Base-by-base conservation (phyloP, 805 yeast species). In the Saturnispora serradocipensis region DNA sequence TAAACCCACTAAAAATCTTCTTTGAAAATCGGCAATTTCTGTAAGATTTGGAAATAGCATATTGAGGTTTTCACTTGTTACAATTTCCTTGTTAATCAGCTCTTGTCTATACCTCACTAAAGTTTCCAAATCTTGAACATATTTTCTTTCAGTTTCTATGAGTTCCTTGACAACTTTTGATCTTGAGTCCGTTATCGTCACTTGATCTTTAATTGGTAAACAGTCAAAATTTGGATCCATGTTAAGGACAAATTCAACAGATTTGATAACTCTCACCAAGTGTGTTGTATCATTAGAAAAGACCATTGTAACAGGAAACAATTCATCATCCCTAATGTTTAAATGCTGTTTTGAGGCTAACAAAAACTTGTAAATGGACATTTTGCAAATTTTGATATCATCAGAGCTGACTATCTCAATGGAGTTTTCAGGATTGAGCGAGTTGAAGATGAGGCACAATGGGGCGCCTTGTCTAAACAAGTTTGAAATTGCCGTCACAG, bases 391-490 rank as follows among this genome's bases (percentile, higher is more conserved):
- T 61, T 88, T 83, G 55, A 87, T 64, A 64, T 91, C 97, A 62
- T 86, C 91, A 34, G 91, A 81, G 18, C 84, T 78, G 6, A 84
- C 79, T 44, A 85, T 71, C 50, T 82, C 79, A 50, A 76, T 74
- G 42, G 73, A 65, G 40, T 69, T 66, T 38, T 74, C 75, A 1
- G 84, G 82, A 34, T 63, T 64, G 20, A 88, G 75, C 13, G 81
- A 72, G 67, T 93, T 91, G 72, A 85, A 88, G 7, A 91, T 71
- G 42, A 88, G 77, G 66, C 98, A 90, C 42, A 93, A 72, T 4
- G 98, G 96, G 2, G 95, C 84, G 10, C 98, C 99, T 61, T 86
- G 88, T 61, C 91, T 95, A 61, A 93, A 82, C 34, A 93, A 71
- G 58, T 88, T 83, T 81, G 96, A 86, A 43, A 93, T 65, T 56